Percentiles rank a stretch among this genome's conserved stretches.
Evolutionary conservation across 31 red algal species (phyloP).

Genomic region (Odonthalia washingtoniensis): DNA sequence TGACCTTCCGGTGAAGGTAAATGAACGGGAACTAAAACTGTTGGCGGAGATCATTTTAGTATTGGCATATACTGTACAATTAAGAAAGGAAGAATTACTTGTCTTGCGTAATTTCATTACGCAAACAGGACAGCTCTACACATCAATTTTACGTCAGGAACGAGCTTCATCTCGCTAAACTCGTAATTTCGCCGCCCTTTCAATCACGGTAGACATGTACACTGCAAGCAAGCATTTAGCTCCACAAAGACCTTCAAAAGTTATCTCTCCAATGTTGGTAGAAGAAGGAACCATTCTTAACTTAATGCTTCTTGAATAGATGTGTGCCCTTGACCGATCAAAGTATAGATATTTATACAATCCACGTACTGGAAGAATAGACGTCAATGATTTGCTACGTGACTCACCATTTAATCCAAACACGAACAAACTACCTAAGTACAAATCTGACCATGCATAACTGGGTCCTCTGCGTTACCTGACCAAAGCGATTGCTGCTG

Average conservation of each 20-base stretch:
- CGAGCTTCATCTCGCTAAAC: not conserved
- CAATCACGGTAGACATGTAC: not conserved
- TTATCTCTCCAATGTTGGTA: conserved; percentile 53
- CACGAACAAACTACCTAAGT: conserved; percentile 51
- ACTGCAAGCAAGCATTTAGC: conserved; percentile 1
- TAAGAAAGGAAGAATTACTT: conserved; percentile 68
- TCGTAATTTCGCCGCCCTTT: not conserved
- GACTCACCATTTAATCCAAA: conserved; percentile 67
- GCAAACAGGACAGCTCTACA: not conserved
- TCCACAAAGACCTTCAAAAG: no score
- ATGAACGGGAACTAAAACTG: no score
- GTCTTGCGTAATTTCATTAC: conserved; percentile 57
- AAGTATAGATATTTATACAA: conserved; percentile 82
- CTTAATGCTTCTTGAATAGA: conserved; percentile 77
- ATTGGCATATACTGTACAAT: conserved; percentile 84
- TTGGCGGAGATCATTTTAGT: conserved; percentile 84
- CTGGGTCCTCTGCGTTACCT: conserved; percentile 53
- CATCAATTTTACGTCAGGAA: conserved; percentile 11
- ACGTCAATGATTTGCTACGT: conserved; percentile 77
- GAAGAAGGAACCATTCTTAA: conserved; percentile 69
- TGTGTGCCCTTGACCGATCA: conserved; percentile 84
- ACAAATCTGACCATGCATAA: conserved; percentile 49
- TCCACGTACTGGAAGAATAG: conserved; percentile 63
- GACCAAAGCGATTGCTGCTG: conserved; percentile 60
- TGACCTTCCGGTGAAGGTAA: conserved; percentile 16